Conservation (phyloP, 768 basidiomycete genomes). For the Collybia nuda region DNA sequence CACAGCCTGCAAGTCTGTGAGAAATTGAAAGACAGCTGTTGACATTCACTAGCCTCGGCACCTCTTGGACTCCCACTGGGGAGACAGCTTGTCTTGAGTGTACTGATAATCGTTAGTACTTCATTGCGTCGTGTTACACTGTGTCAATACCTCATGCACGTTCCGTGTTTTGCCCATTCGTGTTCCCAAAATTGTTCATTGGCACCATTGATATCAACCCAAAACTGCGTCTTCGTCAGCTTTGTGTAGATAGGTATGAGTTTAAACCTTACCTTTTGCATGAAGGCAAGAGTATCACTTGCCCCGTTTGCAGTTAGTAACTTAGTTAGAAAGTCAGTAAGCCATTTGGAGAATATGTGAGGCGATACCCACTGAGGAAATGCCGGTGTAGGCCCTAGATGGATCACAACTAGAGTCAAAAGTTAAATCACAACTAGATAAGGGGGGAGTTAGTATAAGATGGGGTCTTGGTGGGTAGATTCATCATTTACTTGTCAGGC, state of each 20-base stretch:
- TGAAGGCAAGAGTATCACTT: slow-evolving; percentile 55
- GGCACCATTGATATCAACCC: slow-evolving; percentile 59
- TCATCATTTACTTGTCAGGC: slow-evolving; percentile 54
- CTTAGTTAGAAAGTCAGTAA: slow-evolving; percentile 35
- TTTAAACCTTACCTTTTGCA: slow-evolving; percentile 37
- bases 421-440: slow-evolving; percentile 51
- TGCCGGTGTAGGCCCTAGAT: slow-evolving; percentile 33
- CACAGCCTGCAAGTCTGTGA: slow-evolving; percentile 47
- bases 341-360: neutral
- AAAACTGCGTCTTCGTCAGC: slow-evolving; percentile 37
- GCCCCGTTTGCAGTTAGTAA: slow-evolving; percentile 59
- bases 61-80: slow-evolving; percentile 58
- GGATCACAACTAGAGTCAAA: slow-evolving; percentile 35
- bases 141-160: slow-evolving; percentile 41
- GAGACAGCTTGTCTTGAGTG: slow-evolving; percentile 56
- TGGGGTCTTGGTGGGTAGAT: neutral
- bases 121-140: neutral
- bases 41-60: slow-evolving; percentile 45
- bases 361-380: slow-evolving; percentile 22
- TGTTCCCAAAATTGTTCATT: slow-evolving; percentile 76
- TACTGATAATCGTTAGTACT: slow-evolving; percentile 38
- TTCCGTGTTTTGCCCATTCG: slow-evolving; percentile 74
- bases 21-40: neutral
- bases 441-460: neutral
- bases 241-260: neutral